These are phyloP conservation scores for Neurospora tetrasperma DNA, from an alignment of 495 filamentous ascomycete species.

Conservation along the genomic window DNA sequence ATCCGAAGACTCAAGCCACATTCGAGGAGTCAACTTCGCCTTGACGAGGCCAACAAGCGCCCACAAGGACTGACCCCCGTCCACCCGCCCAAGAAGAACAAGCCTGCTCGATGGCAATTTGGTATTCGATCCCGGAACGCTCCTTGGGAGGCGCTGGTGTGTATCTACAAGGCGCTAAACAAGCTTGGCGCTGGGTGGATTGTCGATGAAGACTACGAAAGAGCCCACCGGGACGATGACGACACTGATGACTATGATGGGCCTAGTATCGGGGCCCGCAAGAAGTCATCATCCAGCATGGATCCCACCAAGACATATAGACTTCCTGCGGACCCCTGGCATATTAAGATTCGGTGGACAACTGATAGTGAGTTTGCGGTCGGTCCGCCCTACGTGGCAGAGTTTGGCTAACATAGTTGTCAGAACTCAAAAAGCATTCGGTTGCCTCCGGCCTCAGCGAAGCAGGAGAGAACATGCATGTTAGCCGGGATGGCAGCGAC, in stretches of 20 bases:
- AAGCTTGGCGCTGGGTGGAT: slow-evolving; percentile 86
- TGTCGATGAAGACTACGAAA: slow-evolving; percentile 43
- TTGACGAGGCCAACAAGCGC: slow-evolving; percentile 51
- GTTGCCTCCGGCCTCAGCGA: slow-evolving; percentile 25
- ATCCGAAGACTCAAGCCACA: slow-evolving; percentile 72
- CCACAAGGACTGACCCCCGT: slow-evolving; percentile 55
- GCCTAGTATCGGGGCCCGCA: slow-evolving; percentile 6
- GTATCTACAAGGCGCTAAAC: slow-evolving; percentile 80
- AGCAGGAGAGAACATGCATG: slow-evolving; percentile 22
- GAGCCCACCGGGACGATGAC: slow-evolving; percentile 15
- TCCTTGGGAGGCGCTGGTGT: slow-evolving; percentile 84
- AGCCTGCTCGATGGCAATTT: slow-evolving; percentile 88
- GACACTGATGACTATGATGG: neutral
- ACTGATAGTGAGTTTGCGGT: slow-evolving; percentile 58
- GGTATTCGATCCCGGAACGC: slow-evolving; percentile 90
- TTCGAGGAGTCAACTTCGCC: slow-evolving; percentile 47
- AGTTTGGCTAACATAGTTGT: slow-evolving; percentile 5
- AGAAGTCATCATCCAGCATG: slow-evolving; percentile 7
- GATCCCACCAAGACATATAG: slow-evolving; percentile 46
- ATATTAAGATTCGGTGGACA: slow-evolving; percentile 78
- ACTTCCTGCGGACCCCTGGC: slow-evolving; percentile 89
- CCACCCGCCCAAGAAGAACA: slow-evolving; percentile 51
- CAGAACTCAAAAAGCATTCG: slow-evolving; percentile 31
- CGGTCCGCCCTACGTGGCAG: neutral
- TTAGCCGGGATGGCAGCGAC: slow-evolving; percentile 28